phyloP scores from a whole-genome alignment of 2,329 filamentous ascomycete genomes.

The Lachnellula cervina region DNA sequence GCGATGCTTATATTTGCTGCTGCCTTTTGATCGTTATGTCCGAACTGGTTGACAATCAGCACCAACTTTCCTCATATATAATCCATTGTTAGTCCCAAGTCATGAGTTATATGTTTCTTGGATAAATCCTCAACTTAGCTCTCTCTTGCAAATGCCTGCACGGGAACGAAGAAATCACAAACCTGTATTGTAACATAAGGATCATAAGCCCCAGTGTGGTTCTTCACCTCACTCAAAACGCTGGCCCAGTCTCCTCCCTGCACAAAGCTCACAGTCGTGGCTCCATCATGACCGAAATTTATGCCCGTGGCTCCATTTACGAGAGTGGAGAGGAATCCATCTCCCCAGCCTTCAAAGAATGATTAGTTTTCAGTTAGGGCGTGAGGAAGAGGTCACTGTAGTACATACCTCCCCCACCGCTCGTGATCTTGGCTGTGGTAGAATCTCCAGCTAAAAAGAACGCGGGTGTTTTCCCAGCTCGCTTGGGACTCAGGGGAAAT shows the following conservation, averaged over 20 bases:
- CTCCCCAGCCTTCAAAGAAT: slow-evolving; percentile 40
- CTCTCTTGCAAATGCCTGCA: no score
- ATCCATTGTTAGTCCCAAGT: no score
- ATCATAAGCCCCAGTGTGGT: slow-evolving; percentile 30
- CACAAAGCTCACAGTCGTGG: slow-evolving; percentile 44
- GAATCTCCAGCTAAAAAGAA: slow-evolving; percentile 40
- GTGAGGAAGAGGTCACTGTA: neutral
- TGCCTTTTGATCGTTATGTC: slow-evolving; percentile 49
- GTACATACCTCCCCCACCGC: slow-evolving; percentile 5
- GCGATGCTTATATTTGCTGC: slow-evolving; percentile 36
- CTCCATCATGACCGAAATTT: slow-evolving; percentile 44
- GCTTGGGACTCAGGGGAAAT: neutral
- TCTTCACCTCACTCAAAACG: slow-evolving; percentile 36
- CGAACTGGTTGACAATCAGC: slow-evolving; percentile 34
- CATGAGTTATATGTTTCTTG: no score
- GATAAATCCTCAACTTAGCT: no score
- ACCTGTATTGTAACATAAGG: slow-evolving; percentile 48
- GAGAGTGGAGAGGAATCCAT: slow-evolving; percentile 46
- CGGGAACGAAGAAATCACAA: neutral
- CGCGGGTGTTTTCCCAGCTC: slow-evolving; percentile 27
- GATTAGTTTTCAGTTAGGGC: neutral
- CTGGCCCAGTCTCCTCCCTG: slow-evolving; percentile 41
- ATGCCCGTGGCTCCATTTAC: slow-evolving; percentile 37
- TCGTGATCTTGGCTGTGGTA: slow-evolving; percentile 31
- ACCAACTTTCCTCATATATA: no score